Conservation (phyloP, 441 rosid genomes). For the Dalechampia spathulata region DNA sequence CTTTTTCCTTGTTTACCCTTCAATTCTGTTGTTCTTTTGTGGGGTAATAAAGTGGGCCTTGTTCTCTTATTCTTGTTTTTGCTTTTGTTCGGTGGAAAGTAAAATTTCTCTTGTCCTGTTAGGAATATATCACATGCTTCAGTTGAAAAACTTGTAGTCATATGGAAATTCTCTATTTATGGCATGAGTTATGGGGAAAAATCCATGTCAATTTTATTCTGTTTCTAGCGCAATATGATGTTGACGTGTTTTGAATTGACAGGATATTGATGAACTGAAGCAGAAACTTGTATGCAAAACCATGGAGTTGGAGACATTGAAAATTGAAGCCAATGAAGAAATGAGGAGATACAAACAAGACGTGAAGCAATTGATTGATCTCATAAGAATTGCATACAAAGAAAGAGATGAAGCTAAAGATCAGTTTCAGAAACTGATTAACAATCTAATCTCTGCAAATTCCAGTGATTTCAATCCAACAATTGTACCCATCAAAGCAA, state of each 20-base stretch:
- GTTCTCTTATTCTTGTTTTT: background rate
- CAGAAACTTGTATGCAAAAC: slow-evolving; percentile 56
- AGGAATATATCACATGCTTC: slow-evolving; percentile 7
- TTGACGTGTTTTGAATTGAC: slow-evolving; percentile 15
- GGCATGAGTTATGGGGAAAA: slow-evolving; percentile 12
- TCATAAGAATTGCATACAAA: slow-evolving; percentile 47
- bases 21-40: background rate
- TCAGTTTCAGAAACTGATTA: slow-evolving; percentile 45
- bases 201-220: background rate
- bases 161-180: slow-evolving; percentile 6
- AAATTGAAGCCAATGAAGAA: slow-evolving; percentile 51
- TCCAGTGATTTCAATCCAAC: too few relatives aligned
- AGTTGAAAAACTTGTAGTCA: slow-evolving; percentile 7
- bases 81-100: background rate
- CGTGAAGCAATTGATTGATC: slow-evolving; percentile 34
- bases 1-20: background rate
- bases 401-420: slow-evolving; percentile 83
- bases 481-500: slow-evolving; percentile 38
- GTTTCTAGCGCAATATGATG: too few relatives aligned
- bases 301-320: slow-evolving; percentile 52
- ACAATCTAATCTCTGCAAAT: slow-evolving; percentile 29
- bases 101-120: slow-evolving; percentile 13
- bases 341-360: slow-evolving; percentile 43
- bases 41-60: background rate
- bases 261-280: slow-evolving; percentile 57